Conservation (phyloP, 2,329 filamentous ascomycete genomes). For the Fragosphaeria purpurea region DNA sequence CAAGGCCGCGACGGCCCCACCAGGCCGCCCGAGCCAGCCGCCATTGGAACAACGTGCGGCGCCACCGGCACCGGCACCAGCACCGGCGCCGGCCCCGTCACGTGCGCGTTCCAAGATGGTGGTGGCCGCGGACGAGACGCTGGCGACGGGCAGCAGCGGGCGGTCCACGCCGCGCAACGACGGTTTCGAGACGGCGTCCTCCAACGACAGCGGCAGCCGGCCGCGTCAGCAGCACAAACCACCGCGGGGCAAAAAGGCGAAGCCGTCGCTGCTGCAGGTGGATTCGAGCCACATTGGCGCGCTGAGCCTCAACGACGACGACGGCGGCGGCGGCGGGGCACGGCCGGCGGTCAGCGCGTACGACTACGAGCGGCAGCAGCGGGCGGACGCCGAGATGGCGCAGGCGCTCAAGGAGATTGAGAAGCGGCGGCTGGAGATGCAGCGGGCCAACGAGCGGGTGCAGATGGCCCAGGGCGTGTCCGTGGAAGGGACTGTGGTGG, state of each 20-base stretch:
- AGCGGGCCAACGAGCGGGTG: conserved; percentile 65
- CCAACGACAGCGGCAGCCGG: conserved; percentile 23
- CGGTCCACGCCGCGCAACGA: conserved; percentile 39
- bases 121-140: conserved; percentile 63
- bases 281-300: conserved; percentile 74
- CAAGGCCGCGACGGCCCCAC: too few species aligned
- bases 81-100: conserved; percentile 23
- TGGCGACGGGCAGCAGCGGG: conserved; percentile 37
- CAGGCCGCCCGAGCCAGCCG: neutral
- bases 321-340: conserved; percentile 13
- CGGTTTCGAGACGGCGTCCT: conserved; percentile 42
- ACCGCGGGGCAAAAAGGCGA: conserved; percentile 31
- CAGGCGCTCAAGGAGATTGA: conserved; percentile 85
- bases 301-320: conserved; percentile 55
- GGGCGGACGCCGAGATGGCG: conserved; percentile 81
- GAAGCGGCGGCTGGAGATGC: conserved; percentile 78
- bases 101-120: conserved; percentile 48
- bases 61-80: conserved; percentile 17
- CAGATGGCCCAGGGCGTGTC: conserved; percentile 60
- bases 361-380: conserved; percentile 57
- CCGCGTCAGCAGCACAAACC: conserved; percentile 32
- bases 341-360: conserved; percentile 20
- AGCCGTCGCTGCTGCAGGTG: conserved; percentile 62
- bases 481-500: conserved; percentile 54
- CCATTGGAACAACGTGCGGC: neutral